Percentiles rank a stretch among this genome's conserved stretches.
These are phyloP conservation scores for Piedraia hortae DNA, from an alignment of 2,329 filamentous ascomycete species.

Conservation along the genomic window DNA sequence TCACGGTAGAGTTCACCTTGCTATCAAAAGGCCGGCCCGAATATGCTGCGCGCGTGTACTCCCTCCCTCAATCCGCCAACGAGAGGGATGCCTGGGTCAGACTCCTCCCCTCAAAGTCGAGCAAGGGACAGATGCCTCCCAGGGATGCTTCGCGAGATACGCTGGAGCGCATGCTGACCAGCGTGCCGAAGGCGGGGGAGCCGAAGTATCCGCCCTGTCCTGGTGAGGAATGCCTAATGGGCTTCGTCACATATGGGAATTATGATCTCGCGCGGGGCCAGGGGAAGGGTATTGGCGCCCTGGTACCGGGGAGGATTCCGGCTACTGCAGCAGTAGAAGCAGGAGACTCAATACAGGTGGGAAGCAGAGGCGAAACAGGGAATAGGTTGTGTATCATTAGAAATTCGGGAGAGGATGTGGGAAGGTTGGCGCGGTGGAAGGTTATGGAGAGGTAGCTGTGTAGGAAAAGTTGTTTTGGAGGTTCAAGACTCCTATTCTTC, in stretches of 20 bases:
- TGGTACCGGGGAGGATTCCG: constrained; percentile 32
- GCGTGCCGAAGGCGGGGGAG: constrained; percentile 14
- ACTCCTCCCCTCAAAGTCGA: constrained; percentile 15
- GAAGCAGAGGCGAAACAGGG: constrained; percentile 9
- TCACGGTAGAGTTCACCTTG: constrained; percentile 40
- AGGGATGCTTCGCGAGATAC: constrained; percentile 13
- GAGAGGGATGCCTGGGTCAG: constrained; percentile 48
- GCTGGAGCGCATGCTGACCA: constrained; percentile 18
- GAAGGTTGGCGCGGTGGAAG: constrained; percentile 58
- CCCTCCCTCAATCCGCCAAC: constrained; percentile 31
- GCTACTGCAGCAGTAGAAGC: no score
- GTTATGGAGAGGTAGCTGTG: no score
- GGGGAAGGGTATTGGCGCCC: constrained; percentile 45
- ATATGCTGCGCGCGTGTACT: constrained; percentile 58
- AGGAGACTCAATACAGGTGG: no score
- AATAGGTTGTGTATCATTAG: constrained; percentile 48
- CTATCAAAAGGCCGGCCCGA: constrained; percentile 41
- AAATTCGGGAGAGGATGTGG: constrained; percentile 50
- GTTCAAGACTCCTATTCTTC: no score
- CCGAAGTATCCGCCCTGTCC: constrained; percentile 39
- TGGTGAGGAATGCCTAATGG: constrained; percentile 46
- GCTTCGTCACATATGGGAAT: constrained; percentile 70
- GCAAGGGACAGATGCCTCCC: constrained; percentile 5
- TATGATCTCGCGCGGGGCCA: constrained; percentile 54
- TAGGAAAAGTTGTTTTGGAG: no score